phyloP scores from a whole-genome alignment of 1,284 basidiomycete genomes.

The Fistulina hepatica region DNA sequence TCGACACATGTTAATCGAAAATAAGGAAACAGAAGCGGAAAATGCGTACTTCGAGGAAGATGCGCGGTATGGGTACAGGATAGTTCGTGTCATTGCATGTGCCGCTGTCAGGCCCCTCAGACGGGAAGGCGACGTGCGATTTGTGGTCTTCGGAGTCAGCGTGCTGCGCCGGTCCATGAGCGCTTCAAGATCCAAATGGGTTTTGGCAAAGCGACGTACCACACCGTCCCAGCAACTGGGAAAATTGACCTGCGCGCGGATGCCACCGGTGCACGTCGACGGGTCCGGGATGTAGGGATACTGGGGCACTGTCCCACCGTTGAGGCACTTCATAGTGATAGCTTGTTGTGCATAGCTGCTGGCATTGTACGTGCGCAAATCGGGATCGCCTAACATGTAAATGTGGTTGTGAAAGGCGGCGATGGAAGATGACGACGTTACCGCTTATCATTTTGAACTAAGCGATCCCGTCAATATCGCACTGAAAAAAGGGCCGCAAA shows the following conservation, averaged over 20 bases:
- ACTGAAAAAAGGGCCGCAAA: neutral
- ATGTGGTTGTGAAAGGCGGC: neutral
- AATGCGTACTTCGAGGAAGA: conserved; percentile 32
- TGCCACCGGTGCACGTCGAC: conserved; percentile 28
- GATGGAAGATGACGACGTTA: conserved; percentile 3
- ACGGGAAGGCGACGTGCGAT: conserved; percentile 34
- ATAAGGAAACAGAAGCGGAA: neutral
- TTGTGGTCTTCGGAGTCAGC: conserved; percentile 32
- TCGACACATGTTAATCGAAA: neutral
- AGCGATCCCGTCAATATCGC: no score
- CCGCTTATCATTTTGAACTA: conserved; percentile 30
- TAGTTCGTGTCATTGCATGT: conserved; percentile 32
- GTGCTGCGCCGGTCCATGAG: conserved; percentile 20
- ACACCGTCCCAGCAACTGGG: conserved; percentile 34
- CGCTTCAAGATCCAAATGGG: neutral
- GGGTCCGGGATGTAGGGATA: conserved; percentile 16
- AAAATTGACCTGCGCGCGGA: conserved; percentile 34
- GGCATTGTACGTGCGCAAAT: conserved; percentile 25
- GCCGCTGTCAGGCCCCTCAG: conserved; percentile 33
- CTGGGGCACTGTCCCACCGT: conserved; percentile 15
- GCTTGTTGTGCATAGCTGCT: conserved; percentile 28
- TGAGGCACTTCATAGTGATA: conserved; percentile 31
- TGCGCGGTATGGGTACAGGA: conserved; percentile 31
- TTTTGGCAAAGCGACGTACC: conserved; percentile 4
- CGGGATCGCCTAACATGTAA: conserved; percentile 21